Conservation (phyloP, 371 early-diverging fungal genomes). For the Mortierella sp. region DNA sequence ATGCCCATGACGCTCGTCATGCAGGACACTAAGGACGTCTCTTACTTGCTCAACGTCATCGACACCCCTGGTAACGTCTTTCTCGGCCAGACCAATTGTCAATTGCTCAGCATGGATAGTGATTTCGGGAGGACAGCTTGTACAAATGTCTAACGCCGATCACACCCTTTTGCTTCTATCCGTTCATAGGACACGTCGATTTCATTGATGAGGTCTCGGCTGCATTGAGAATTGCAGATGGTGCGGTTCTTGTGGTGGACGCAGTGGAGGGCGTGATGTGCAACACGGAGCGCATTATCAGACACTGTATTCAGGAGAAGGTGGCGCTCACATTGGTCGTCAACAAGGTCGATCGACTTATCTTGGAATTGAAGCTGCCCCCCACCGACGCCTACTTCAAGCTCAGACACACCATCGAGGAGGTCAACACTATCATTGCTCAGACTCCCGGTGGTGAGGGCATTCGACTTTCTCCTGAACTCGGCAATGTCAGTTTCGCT, state of each 20-base stretch:
- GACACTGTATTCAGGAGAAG: constrained; percentile 84
- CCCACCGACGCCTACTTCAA: constrained; percentile 98
- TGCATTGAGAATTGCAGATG: constrained; percentile 90
- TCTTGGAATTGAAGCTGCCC: constrained; percentile 95
- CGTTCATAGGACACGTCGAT: constrained; percentile 84
- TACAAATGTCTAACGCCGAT: background rate
- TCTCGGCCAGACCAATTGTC: background rate
- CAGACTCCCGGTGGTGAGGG: constrained; percentile 59
- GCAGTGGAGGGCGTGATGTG: constrained; percentile 98
- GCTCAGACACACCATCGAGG: constrained; percentile 94
- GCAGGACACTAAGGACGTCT: constrained; percentile 89
- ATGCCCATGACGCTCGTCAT: constrained; percentile 95
- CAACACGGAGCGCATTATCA: constrained; percentile 92
- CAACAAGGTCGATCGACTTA: constrained; percentile 97
- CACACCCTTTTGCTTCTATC: background rate
- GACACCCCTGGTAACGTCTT: constrained; percentile 92
- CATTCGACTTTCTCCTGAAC: constrained; percentile 91
- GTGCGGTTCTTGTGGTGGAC: constrained; percentile 96
- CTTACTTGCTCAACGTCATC: constrained; percentile 89
- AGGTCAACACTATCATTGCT: constrained; percentile 90
- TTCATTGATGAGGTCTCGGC: constrained; percentile 96
- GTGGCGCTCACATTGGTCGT: constrained; percentile 89
- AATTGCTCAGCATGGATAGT: background rate
- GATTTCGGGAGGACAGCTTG: background rate
- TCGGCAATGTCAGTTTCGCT: constrained; percentile 97